A percentile compares a stretch with the other conserved stretches of the same genome.
phyloP scores from a whole-genome alignment of 2,329 filamentous ascomycete genomes.

The Cladophialophora carrionii region DNA sequence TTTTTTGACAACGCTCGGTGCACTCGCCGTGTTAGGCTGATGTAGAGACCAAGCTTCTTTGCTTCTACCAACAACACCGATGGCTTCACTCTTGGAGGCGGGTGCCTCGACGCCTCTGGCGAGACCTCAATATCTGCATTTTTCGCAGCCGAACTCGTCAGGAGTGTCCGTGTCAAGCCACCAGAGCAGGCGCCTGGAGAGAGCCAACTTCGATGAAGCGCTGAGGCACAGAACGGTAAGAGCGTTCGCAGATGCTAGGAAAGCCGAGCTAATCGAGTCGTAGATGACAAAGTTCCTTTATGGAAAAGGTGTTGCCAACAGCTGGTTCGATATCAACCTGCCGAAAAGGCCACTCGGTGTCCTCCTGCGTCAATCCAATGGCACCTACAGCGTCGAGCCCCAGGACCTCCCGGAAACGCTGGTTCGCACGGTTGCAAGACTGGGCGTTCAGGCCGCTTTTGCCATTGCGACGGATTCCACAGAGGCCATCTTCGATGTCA shows the following conservation, averaged over 20 bases:
- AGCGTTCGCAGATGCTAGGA: constrained; percentile 27
- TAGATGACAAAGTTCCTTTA: constrained; percentile 42
- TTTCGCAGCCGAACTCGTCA: constrained; percentile 33
- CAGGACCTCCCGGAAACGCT: constrained; percentile 46
- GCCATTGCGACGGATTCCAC: constrained; percentile 49
- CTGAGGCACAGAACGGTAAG: constrained; percentile 39
- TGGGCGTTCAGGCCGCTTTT: constrained; percentile 54
- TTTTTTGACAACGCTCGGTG: constrained; percentile 25
- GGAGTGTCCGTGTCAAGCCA: constrained; percentile 26
- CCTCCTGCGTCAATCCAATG: constrained; percentile 47
- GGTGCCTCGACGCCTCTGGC: constrained; percentile 25
- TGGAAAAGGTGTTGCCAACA: constrained; percentile 39
- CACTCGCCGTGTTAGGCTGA: constrained; percentile 26
- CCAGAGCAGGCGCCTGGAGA: constrained; percentile 30
- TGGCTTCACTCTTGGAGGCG: constrained; percentile 22
- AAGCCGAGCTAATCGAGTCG: constrained; percentile 28
- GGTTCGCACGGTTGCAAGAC: constrained; percentile 49
- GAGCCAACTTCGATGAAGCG: constrained; percentile 38
- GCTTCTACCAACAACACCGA: constrained; percentile 29
- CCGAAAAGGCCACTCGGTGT: constrained; percentile 42
- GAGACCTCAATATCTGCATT: constrained; percentile 29
- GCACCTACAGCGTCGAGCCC: constrained; percentile 51
- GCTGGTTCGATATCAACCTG: constrained; percentile 37
- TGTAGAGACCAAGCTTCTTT: constrained; percentile 33
- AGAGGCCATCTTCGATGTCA: constrained; percentile 31